phyloP scores from a whole-genome alignment of 306 rosid genomes.

The Alnus glutinosa region DNA sequence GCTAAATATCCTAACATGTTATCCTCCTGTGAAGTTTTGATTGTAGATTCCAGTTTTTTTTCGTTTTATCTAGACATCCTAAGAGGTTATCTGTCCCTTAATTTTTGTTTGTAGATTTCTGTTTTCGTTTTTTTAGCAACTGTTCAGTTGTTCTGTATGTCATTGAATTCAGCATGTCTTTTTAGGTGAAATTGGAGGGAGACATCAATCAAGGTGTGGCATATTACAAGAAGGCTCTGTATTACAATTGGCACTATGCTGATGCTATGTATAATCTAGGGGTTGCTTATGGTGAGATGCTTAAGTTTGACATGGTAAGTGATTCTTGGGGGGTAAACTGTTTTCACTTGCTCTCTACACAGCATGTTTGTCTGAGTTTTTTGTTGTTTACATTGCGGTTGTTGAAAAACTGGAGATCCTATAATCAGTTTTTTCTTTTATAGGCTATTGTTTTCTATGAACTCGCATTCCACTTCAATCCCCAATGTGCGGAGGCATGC shows the following conservation, averaged over 20 bases:
- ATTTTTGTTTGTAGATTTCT: slow-evolving; percentile 8
- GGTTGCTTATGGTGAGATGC: slow-evolving; percentile 99
- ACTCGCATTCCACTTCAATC: slow-evolving; percentile 97
- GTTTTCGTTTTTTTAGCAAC: slow-evolving; percentile 6
- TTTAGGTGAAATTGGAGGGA: slow-evolving; percentile 95
- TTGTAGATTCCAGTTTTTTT: background rate
- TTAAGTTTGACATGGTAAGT: slow-evolving; percentile 90
- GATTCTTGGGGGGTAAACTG: slow-evolving; percentile 13
- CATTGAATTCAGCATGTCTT: slow-evolving; percentile 22
- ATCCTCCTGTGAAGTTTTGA: background rate
- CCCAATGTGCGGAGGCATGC: slow-evolving; percentile 98
- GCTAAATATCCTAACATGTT: background rate
- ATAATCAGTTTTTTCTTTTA: slow-evolving; percentile 28
- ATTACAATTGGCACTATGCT: slow-evolving; percentile 97
- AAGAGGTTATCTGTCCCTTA: background rate
- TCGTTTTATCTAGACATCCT: background rate
- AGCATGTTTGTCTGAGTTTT: background rate
- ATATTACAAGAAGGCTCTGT: slow-evolving; percentile 89
- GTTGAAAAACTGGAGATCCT: slow-evolving; percentile 7
- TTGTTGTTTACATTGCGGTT: slow-evolving; percentile 20
- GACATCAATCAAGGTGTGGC: slow-evolving; percentile 87
- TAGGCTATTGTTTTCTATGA: slow-evolving; percentile 99
- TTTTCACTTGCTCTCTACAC: background rate
- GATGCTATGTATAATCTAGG: slow-evolving; percentile 99
- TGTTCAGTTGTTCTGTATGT: slow-evolving; percentile 16